A percentile compares a stretch with the other conserved stretches of the same genome.
These are phyloP conservation scores for Chaetomiaceae sp. DNA, from an alignment of 2,329 filamentous ascomycete genomes.

Conservation along the genomic window DNA sequence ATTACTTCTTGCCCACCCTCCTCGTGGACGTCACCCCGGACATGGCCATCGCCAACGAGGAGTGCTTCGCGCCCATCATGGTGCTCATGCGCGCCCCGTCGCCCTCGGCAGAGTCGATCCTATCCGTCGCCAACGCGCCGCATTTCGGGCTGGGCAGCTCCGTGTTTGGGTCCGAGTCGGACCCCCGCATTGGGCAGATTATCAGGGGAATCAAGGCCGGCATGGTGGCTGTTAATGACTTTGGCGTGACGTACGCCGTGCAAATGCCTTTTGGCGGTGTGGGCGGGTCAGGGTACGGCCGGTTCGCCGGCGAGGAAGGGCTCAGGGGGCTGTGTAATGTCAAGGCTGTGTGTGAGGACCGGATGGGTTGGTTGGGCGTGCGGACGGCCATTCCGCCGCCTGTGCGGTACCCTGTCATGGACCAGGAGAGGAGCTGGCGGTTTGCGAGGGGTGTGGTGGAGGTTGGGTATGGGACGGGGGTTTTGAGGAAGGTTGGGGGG, in stretches of 20 bases:
- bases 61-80: slow-evolving; percentile 91
- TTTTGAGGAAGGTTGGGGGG: slow-evolving; percentile 24
- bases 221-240: slow-evolving; percentile 95
- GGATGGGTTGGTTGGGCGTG: slow-evolving; percentile 56
- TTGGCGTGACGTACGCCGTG: slow-evolving; percentile 87
- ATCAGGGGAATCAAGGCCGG: slow-evolving; percentile 69
- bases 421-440: slow-evolving; percentile 60
- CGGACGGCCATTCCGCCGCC: slow-evolving; percentile 75
- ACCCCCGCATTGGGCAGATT: slow-evolving; percentile 58
- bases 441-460: slow-evolving; percentile 60
- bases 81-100: slow-evolving; percentile 70
- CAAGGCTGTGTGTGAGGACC: slow-evolving; percentile 82
- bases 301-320: slow-evolving; percentile 89
- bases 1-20: slow-evolving; percentile 90
- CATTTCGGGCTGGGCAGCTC: slow-evolving; percentile 82
- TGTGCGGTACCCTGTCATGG: slow-evolving; percentile 74
- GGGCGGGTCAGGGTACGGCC: slow-evolving; percentile 84
- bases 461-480: slow-evolving; percentile 49
- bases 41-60: slow-evolving; percentile 85
- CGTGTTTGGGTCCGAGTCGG: slow-evolving; percentile 70
- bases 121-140: slow-evolving; percentile 77
- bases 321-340: slow-evolving; percentile 78
- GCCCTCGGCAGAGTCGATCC: slow-evolving; percentile 58
- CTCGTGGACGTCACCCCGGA: slow-evolving; percentile 79
- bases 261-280: slow-evolving; percentile 91